Conservation (phyloP, 164 flowering plant genomes). For the Dillenia turbinata region DNA sequence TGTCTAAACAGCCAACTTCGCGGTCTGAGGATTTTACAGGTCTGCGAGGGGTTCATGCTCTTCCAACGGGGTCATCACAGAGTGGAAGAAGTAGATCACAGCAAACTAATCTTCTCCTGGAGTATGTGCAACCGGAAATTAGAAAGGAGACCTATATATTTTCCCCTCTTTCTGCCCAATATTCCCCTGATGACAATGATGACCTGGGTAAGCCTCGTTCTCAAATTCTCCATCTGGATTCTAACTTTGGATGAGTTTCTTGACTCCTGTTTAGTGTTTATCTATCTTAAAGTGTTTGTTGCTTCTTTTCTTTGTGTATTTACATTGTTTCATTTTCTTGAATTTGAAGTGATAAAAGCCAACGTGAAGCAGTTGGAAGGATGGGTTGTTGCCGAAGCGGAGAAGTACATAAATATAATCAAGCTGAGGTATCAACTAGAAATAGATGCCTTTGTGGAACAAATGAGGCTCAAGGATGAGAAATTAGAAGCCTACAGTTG, state of each 20-base stretch:
- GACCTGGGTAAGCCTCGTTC: slow-evolving; percentile 36
- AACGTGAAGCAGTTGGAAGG: slow-evolving; percentile 46
- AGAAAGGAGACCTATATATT: slow-evolving; percentile 12
- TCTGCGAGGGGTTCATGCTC: slow-evolving; percentile 21
- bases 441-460: slow-evolving; percentile 75
- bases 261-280: neutral
- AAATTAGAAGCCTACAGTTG: slow-evolving; percentile 70
- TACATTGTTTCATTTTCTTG: neutral
- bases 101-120: slow-evolving; percentile 14
- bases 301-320: no score
- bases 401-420: slow-evolving; percentile 34
- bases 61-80: slow-evolving; percentile 23
- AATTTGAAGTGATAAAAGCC: slow-evolving; percentile 23
- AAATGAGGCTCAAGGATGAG: slow-evolving; percentile 78
- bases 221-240: slow-evolving; percentile 7
- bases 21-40: slow-evolving; percentile 25
- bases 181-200: slow-evolving; percentile 23
- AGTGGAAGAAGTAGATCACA: slow-evolving; percentile 18
- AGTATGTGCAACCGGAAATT: slow-evolving; percentile 25
- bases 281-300: no score
- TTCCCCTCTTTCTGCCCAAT: slow-evolving; percentile 20
- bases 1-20: slow-evolving; percentile 28
- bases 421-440: slow-evolving; percentile 71
- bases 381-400: slow-evolving; percentile 55
- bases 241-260: slow-evolving; percentile 1